Conservation (phyloP, 257 asterid genomes). For the Salvia hispanica region DNA sequence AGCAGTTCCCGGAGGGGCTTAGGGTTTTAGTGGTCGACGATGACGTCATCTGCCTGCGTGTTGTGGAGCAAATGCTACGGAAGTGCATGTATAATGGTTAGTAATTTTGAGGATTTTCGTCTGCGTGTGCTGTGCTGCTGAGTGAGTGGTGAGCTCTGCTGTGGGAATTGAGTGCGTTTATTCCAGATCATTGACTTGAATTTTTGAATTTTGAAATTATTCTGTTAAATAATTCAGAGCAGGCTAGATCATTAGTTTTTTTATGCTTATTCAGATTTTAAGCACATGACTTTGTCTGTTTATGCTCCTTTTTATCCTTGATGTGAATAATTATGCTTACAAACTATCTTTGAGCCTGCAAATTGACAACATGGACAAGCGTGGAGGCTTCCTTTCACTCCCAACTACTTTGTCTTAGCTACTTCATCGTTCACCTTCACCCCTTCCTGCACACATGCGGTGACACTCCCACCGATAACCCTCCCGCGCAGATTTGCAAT, state of each 20-base stretch:
- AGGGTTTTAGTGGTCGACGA: slow-evolving; percentile 85
- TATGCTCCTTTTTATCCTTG: slow-evolving; percentile 11
- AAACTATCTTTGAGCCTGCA: neutral
- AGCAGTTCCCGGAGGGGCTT: slow-evolving; percentile 70
- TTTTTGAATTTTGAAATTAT: neutral
- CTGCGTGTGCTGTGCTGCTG: neutral
- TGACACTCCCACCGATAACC: neutral
- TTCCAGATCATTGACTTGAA: neutral
- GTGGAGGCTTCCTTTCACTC: neutral
- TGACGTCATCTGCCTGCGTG: slow-evolving; percentile 59
- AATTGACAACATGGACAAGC: neutral
- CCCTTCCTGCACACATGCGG: too few relatives aligned
- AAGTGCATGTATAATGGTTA: slow-evolving; percentile 66
- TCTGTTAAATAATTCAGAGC: too few relatives aligned
- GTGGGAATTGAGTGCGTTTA: too few relatives aligned
- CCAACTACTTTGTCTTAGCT: too few relatives aligned
- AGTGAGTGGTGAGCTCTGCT: too few relatives aligned
- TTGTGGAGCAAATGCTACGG: slow-evolving; percentile 77
- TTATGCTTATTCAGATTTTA: neutral
- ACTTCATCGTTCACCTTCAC: too few relatives aligned
- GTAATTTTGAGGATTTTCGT: slow-evolving; percentile 11
- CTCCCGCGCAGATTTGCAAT: neutral
- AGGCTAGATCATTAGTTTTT: neutral
- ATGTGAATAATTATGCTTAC: neutral
- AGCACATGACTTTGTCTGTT: neutral